phyloP scores from a whole-genome alignment of 2,329 filamentous ascomycete species.

The Fusarium sp. region DNA sequence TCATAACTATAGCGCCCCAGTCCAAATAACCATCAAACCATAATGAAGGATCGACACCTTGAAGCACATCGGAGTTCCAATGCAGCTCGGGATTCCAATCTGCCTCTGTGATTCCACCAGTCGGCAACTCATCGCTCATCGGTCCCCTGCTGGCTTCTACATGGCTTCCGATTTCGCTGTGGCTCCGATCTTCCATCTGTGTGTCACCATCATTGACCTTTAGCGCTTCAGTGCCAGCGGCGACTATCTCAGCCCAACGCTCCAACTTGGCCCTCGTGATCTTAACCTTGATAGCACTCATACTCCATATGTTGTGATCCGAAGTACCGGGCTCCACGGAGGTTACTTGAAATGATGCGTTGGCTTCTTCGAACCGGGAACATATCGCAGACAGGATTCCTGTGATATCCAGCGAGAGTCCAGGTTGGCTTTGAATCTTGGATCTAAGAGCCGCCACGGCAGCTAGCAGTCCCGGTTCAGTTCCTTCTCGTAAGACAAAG shows the following conservation, averaged over 20 bases:
- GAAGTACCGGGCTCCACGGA: conserved; percentile 52
- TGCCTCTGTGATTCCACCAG: no score
- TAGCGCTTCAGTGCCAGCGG: conserved; percentile 51
- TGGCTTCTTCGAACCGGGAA: conserved; percentile 60
- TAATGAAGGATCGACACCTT: no score
- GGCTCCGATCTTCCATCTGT: conserved; percentile 28
- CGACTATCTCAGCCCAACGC: conserved; percentile 62
- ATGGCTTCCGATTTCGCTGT: no score
- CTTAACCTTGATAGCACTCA: conserved; percentile 62
- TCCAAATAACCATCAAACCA: no score
- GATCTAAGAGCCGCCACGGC: conserved; percentile 58
- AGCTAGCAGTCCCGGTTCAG: conserved; percentile 56
- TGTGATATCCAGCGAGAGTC: conserved; percentile 60
- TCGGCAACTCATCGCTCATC: no score
- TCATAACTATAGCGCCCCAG: no score
- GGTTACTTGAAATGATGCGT: conserved; percentile 52
- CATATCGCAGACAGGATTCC: conserved; percentile 59
- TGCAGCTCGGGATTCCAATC: no score
- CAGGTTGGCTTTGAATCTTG: conserved; percentile 60
- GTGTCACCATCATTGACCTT: conserved; percentile 45
- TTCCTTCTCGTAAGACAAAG: conserved; percentile 48
- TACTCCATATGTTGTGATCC: conserved; percentile 63
- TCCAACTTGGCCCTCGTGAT: conserved; percentile 62
- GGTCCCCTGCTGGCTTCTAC: no score
- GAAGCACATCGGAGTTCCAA: no score